Percentiles rank a stretch among this genome's conserved stretches.
Evolutionary conservation across 2,329 filamentous ascomycete genomes (phyloP).

Genomic region (Fonsecaea monophora): DNA sequence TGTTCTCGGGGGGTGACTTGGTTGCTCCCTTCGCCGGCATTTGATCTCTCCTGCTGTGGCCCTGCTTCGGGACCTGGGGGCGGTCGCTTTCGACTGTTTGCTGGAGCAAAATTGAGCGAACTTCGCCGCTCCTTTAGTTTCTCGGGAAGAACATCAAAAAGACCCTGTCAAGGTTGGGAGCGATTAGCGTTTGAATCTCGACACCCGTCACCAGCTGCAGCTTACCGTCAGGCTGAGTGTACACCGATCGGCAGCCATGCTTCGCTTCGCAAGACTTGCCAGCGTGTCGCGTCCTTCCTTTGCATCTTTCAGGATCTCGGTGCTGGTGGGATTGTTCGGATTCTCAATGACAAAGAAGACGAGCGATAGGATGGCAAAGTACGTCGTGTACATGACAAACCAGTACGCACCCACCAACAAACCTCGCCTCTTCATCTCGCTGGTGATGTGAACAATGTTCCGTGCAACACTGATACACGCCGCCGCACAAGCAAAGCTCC

Average conservation of each 20-base stretch:
- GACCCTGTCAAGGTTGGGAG: constrained; percentile 58
- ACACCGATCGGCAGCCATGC: constrained; percentile 87
- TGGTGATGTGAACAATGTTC: constrained; percentile 70
- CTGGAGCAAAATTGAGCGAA: constrained; percentile 50
- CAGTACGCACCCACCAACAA: constrained; percentile 69
- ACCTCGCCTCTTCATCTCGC: constrained; percentile 67
- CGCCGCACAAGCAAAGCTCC: constrained; percentile 69
- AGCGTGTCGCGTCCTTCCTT: constrained; percentile 83
- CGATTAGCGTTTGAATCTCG: constrained; percentile 3
- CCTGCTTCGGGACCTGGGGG: constrained; percentile 42
- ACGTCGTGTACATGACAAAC: constrained; percentile 73
- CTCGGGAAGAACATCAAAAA: constrained; percentile 85
- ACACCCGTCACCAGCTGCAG: constrained; percentile 29
- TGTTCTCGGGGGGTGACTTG: constrained; percentile 25
- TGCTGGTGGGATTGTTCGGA: constrained; percentile 64
- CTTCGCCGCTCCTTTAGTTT: constrained; percentile 65
- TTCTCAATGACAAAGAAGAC: constrained; percentile 71
- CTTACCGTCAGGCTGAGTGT: constrained; percentile 76
- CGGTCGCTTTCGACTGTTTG: constrained; percentile 56
- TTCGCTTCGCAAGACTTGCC: constrained; percentile 77
- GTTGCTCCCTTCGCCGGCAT: constrained; percentile 13
- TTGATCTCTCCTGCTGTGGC: constrained; percentile 17
- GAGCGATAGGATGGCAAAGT: constrained; percentile 69
- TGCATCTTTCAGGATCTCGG: constrained; percentile 85
- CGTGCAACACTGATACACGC: constrained; percentile 70